Base-by-base conservation (phyloP, 345 rosid genomes). In the Dipteronia dyeriana region DNA sequence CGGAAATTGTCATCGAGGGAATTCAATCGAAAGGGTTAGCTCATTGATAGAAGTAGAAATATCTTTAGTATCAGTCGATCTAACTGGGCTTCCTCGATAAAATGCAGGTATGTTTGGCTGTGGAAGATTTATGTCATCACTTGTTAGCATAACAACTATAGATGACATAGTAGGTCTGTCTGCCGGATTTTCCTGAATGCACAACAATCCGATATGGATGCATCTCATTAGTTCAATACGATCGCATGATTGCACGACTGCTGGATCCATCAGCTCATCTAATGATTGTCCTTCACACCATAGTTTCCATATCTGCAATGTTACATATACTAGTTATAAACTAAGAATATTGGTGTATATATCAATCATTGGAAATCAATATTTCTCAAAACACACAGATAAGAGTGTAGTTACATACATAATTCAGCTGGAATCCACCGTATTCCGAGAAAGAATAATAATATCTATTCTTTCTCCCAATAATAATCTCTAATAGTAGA, bases 31-130 rank as follows among this genome's bases (percentile, higher is more conserved):
- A 74, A 74, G 34, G 10, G 73, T 69, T 41, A 51, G 51, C 64
- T 77, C 69, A 25, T 75, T 78, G 9, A 54, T 49, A 5, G 71
- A 74, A 26, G 47, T 10, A 4, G 71, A 74, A 38, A 56, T 10
- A 4, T 47, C 75, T 7, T 63, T 23, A 17, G 38, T 34, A 34
- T 34, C 38, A 34, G 38, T 34, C 4, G 38, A 34, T 34, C 5
- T 31, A 31, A 31, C 34, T 31, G 5, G 34, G 5, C 34, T 31
- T 31, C 34, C 0, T 2, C 5, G 38, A 34, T 34, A 4, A 82
- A 82, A 39, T 41, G 84, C 74, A 56, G 81, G 84, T 13, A 59
- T n/a, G 0, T 64, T 67, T 31, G 84, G 84, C 14, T 45, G 67
- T 6, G 79, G 76, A 65, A 82, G 81, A 6, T 79, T 62, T 5